These are phyloP conservation scores for Rhodotorula sp. DNA, from an alignment of 1,284 basidiomycete genomes.

Conservation along the genomic window DNA sequence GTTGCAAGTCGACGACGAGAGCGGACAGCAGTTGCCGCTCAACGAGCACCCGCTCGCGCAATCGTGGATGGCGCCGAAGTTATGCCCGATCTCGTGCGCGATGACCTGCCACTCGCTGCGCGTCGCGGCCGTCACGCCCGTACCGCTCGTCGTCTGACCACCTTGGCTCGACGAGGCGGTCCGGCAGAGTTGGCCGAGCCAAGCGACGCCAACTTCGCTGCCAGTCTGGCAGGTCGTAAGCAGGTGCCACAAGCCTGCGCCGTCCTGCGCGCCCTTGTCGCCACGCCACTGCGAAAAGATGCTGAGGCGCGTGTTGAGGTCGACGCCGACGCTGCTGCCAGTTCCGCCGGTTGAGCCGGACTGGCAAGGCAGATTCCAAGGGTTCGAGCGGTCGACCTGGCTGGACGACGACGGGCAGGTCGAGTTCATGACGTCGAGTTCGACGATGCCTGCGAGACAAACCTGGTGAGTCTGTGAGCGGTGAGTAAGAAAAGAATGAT, in stretches of 20 bases:
- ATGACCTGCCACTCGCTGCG: conserved; percentile 68
- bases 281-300: conserved; percentile 82
- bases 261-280: conserved; percentile 54
- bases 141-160: conserved; percentile 54
- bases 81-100: conserved; percentile 85
- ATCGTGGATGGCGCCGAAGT: conserved; percentile 80
- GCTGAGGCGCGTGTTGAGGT: conserved; percentile 68
- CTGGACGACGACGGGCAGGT: conserved; percentile 57
- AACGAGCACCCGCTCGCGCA: conserved; percentile 59
- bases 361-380: conserved; percentile 55
- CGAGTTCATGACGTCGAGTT: conserved; percentile 65
- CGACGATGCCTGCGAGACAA: conserved; percentile 60
- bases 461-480: not conserved
- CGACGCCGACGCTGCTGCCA: conserved; percentile 38
- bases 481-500: too few species aligned
- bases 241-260: conserved; percentile 77
- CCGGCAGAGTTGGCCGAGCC: conserved; percentile 69
- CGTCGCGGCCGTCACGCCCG: conserved; percentile 73
- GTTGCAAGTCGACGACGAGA: conserved; percentile 62
- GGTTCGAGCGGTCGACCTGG: conserved; percentile 43
- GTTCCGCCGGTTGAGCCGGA: not conserved
- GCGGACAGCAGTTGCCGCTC: conserved; percentile 67
- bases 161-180: conserved; percentile 20
- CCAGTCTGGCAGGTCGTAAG: conserved; percentile 83
- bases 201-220: conserved; percentile 83